Evolutionary conservation across 2,329 filamentous ascomycete genomes (phyloP).

Genomic region (Ascochyta fabae): DNA sequence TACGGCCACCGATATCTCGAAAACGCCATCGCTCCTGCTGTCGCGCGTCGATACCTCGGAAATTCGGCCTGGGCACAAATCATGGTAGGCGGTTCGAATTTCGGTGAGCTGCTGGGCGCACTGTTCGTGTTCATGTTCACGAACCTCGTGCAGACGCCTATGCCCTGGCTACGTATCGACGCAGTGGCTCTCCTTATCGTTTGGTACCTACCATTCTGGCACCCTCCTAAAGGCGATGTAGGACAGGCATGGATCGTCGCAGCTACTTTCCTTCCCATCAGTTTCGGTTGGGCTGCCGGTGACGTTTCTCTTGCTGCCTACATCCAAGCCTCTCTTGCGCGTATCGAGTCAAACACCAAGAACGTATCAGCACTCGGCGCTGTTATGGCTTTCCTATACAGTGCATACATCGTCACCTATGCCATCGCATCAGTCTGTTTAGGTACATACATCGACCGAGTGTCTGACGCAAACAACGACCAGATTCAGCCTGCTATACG

Average conservation of each 20-base stretch:
- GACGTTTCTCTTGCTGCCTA: slow-evolving; percentile 60
- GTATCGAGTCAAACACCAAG: slow-evolving; percentile 53
- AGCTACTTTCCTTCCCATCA: slow-evolving; percentile 54
- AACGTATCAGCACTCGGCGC: slow-evolving; percentile 58
- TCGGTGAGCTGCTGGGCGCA: slow-evolving; percentile 59
- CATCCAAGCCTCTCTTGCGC: slow-evolving; percentile 58
- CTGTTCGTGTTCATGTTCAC: slow-evolving; percentile 58
- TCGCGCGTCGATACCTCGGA: slow-evolving; percentile 57
- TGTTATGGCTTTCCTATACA: slow-evolving; percentile 61
- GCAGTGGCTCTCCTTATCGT: slow-evolving; percentile 55
- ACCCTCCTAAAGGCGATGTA: slow-evolving; percentile 50
- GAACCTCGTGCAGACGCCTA: slow-evolving; percentile 57
- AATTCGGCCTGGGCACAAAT: slow-evolving; percentile 59
- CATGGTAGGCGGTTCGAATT: slow-evolving; percentile 59
- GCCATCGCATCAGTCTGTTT: slow-evolving; percentile 55
- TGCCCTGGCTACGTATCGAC: slow-evolving; percentile 59
- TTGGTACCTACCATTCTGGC: slow-evolving; percentile 59
- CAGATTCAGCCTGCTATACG: slow-evolving; percentile 52
- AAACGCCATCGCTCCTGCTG: slow-evolving; percentile 55
- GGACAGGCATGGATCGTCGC: slow-evolving; percentile 56
- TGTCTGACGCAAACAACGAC: slow-evolving; percentile 47
- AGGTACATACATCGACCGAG: slow-evolving; percentile 55
- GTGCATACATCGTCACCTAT: slow-evolving; percentile 57
- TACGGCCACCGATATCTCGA: slow-evolving; percentile 61
- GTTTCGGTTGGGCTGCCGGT: slow-evolving; percentile 60